These are phyloP conservation scores for Pleurotus citrinopileatus DNA, from an alignment of 768 basidiomycete species.

Conservation along the genomic window DNA sequence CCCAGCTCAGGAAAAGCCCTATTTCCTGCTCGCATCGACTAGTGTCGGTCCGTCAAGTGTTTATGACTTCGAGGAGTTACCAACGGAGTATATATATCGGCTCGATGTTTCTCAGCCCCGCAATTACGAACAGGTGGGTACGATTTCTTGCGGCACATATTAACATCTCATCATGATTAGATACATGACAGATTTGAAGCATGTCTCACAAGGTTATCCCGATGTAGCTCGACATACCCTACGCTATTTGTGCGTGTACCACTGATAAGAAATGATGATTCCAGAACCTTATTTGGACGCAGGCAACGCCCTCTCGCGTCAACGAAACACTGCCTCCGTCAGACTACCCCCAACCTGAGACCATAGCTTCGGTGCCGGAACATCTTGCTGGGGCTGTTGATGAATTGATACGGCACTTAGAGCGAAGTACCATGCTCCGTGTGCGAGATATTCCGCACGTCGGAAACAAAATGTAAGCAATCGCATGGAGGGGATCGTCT, in stretches of 20 bases:
- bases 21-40: slow-evolving; percentile 64
- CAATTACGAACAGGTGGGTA: slow-evolving; percentile 14
- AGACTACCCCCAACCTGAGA: slow-evolving; percentile 29
- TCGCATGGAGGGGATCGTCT: not conserved
- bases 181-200: slow-evolving; percentile 13
- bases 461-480: slow-evolving; percentile 25
- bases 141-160: not conserved
- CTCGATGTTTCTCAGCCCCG: slow-evolving; percentile 40
- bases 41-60: slow-evolving; percentile 45
- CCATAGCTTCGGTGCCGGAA: slow-evolving; percentile 40
- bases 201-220: slow-evolving; percentile 14
- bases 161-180: not conserved
- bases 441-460: slow-evolving; percentile 66
- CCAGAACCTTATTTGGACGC: not conserved
- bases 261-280: not conserved
- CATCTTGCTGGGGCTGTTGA: slow-evolving; percentile 43
- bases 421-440: slow-evolving; percentile 63
- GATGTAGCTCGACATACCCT: slow-evolving; percentile 7
- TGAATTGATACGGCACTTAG: slow-evolving; percentile 51
- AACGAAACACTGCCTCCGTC: slow-evolving; percentile 47
- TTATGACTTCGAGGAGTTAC: slow-evolving; percentile 60
- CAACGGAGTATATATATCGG: slow-evolving; percentile 54
- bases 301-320: slow-evolving; percentile 47
- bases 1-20: slow-evolving; percentile 45
- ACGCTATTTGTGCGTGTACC: slow-evolving; percentile 27